Conservation (phyloP, 2,329 filamentous ascomycete genomes). For the Venturia pyrina region DNA sequence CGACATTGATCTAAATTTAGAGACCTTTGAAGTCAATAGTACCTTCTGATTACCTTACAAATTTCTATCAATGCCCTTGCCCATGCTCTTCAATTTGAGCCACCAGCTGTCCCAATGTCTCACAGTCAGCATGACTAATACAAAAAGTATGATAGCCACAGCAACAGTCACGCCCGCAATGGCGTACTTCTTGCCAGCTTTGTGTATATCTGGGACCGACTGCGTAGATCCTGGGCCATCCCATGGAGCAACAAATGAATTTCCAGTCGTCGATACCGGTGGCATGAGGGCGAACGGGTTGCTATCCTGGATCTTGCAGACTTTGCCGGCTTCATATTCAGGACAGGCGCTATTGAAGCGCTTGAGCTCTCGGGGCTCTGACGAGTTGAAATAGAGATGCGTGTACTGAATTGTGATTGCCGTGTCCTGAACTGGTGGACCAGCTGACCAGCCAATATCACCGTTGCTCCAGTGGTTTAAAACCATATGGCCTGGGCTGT, state of each 20-base stretch:
- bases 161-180: background rate
- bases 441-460: constrained; percentile 59
- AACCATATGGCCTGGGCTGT: constrained; percentile 53
- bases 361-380: background rate
- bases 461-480: constrained; percentile 74
- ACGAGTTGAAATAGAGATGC: constrained; percentile 73
- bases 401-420: constrained; percentile 57
- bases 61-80: too few relatives aligned
- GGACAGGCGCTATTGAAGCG: background rate
- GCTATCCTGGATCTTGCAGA: background rate
- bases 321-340: background rate
- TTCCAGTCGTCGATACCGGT: background rate
- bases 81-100: too few relatives aligned
- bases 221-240: background rate
- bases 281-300: constrained; percentile 1
- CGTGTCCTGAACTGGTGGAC: constrained; percentile 55
- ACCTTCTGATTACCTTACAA: background rate
- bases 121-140: background rate
- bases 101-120: background rate
- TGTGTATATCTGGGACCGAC: background rate
- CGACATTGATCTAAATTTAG: too few relatives aligned
- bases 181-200: background rate
- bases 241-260: background rate
- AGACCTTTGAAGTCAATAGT: too few relatives aligned
- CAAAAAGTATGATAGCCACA: background rate